phyloP scores from a whole-genome alignment of 1,139 yeast species.

The Wickerhamomyces sp. region DNA sequence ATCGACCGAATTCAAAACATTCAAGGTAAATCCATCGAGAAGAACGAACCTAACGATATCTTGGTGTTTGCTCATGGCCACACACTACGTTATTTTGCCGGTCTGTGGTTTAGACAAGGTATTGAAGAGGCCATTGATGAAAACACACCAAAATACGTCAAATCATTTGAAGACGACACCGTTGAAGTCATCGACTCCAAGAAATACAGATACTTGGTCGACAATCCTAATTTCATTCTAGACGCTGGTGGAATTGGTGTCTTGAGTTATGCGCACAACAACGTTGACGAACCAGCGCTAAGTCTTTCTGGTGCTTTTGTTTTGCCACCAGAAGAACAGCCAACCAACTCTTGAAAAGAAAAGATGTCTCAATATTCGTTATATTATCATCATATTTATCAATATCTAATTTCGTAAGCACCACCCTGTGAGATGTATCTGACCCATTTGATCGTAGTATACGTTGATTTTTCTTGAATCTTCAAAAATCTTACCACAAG shows the following conservation, averaged over 20 bases:
- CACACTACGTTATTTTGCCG: slow-evolving; percentile 81
- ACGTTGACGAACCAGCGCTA: slow-evolving; percentile 80
- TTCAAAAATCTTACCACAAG: slow-evolving; percentile 67
- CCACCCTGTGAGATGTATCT: slow-evolving; percentile 73
- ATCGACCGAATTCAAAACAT: slow-evolving; percentile 56
- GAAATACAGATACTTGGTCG: slow-evolving; percentile 28
- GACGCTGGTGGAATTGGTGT: slow-evolving; percentile 98
- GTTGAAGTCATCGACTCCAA: slow-evolving; percentile 28
- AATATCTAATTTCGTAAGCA: slow-evolving; percentile 71
- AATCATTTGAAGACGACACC: slow-evolving; percentile 25
- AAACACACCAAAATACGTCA: slow-evolving; percentile 12
- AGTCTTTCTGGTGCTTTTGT: slow-evolving; percentile 75
- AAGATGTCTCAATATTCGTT: neutral
- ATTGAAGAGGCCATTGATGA: slow-evolving; percentile 23
- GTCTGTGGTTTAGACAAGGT: slow-evolving; percentile 64
- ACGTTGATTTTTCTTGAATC: slow-evolving; percentile 60
- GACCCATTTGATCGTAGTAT: slow-evolving; percentile 83
- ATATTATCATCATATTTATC: slow-evolving; percentile 17
- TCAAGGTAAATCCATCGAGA: slow-evolving; percentile 56
- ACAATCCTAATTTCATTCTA: slow-evolving; percentile 73
- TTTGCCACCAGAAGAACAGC: slow-evolving; percentile 53
- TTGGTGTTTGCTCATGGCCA: slow-evolving; percentile 91
- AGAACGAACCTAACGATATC: slow-evolving; percentile 59
- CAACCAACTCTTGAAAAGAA: neutral
- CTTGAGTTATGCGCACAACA: slow-evolving; percentile 81